Evolutionary conservation across 306 rosid genomes (phyloP), one percentile per base, ranked within the genome.

Genomic region (Dalbergia cochinchinensis): DNA sequence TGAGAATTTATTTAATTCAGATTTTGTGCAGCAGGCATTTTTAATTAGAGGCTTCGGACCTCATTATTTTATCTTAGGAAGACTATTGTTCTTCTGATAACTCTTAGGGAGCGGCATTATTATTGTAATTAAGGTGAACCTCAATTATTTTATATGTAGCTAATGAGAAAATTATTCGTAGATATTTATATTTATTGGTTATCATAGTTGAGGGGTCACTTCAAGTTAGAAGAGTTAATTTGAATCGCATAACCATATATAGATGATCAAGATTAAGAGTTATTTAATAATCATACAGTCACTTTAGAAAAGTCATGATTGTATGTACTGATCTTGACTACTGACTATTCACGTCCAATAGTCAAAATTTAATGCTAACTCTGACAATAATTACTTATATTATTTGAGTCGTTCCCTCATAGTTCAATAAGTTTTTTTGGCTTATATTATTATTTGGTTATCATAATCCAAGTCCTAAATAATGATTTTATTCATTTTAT

Each of bases 1-100:
- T 13, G 22, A 45, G 31, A 66, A 72, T 33, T 31, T 39, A 13
- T 48, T 60, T 57, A 42, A 71, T 58, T 72, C 53, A 57, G 51
- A 58, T 19, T 39, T 57, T 39, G 22, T 39, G 7, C 39, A 39
- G n/a, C 77, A 6, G 19, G 12, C 77, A 6, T 26, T 50, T 47
- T 10, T 11, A 44, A 8, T 50, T 31, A 15, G 31, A 8, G 42
- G 44, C 45, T 50, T 50, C 35, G 14, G 42, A 14, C 58, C 44
- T 47, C 39, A 8, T 65, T 68, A 20, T 11, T 65, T 16, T 47
- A 47, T 65, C 34, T 16, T 42, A 3, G 11, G 18, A 4, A 37
- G 41, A 4, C 41, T 37, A 5, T 5, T 47, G 14, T 47, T 12
- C 53, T 47, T 13, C 12, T 3, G 12, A 47, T 10, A 47, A 10